phyloP scores from a whole-genome alignment of 176 grass and related monocot species.

The Elymus sibiricus region DNA sequence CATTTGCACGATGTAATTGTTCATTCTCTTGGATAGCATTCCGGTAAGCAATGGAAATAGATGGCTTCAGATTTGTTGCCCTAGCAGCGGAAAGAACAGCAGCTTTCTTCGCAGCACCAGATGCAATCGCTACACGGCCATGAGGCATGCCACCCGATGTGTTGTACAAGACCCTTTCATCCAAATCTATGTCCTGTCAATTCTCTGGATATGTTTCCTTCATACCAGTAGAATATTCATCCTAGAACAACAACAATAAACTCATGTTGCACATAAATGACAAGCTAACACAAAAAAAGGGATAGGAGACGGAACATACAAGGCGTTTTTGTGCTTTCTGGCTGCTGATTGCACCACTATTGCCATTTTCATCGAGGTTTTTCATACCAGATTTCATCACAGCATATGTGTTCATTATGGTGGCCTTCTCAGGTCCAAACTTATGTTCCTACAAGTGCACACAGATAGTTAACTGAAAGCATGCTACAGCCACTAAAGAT shows the following conservation, averaged over 20 bases:
- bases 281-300: neutral
- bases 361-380: neutral
- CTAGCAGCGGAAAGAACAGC: neutral
- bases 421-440: conserved; percentile 17
- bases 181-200: no score
- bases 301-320: neutral
- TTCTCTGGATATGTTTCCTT: no score
- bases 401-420: neutral
- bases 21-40: neutral
- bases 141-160: no score
- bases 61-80: neutral
- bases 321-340: neutral
- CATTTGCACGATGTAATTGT: neutral
- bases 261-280: neutral
- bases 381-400: conserved; percentile 7
- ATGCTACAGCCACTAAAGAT: neutral
- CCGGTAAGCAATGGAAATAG: neutral
- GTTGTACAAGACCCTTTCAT: no score
- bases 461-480: neutral
- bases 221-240: no score
- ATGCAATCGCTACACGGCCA: no score
- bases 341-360: neutral
- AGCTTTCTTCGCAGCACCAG: neutral
- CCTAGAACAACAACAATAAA: no score
- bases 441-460: neutral